A percentile compares a stretch with the other conserved stretches of the same genome.
Evolutionary conservation across 768 basidiomycete species (phyloP).

Genomic region (Pleurotus platypus): DNA sequence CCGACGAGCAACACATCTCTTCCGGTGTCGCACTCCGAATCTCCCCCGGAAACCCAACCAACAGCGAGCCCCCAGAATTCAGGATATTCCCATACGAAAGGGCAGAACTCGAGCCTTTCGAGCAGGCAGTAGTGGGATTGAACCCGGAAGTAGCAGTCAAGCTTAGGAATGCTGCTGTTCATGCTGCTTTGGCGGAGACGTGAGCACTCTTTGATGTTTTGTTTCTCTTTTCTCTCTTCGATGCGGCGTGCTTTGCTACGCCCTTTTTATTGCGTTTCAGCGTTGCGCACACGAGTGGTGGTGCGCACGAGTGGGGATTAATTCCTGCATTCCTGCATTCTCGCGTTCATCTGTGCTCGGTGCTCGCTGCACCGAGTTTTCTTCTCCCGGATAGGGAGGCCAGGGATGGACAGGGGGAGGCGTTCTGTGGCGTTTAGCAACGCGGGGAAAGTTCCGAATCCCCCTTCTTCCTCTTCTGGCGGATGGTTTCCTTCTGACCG

Average conservation of each 20-base stretch:
- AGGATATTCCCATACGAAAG: conserved; percentile 87
- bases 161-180: conserved; percentile 72
- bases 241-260: neutral
- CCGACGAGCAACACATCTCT: conserved; percentile 69
- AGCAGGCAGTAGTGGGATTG: conserved; percentile 62
- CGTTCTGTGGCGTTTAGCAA: too few species aligned
- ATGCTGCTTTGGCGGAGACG: conserved; percentile 72
- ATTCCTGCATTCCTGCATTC: too few species aligned
- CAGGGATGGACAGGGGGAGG: too few species aligned
- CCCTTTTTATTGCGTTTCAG: neutral
- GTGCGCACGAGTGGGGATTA: too few species aligned
- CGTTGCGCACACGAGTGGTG: too few species aligned
- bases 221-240: neutral
- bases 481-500: too few species aligned
- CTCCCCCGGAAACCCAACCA: conserved; percentile 28
- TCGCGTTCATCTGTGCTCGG: too few species aligned
- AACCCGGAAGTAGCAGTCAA: conserved; percentile 85
- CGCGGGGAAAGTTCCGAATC: too few species aligned
- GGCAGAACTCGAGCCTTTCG: conserved; percentile 67
- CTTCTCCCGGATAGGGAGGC: too few species aligned
- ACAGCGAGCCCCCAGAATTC: conserved; percentile 39
- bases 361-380: too few species aligned
- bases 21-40: conserved; percentile 67
- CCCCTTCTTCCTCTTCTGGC: too few species aligned
- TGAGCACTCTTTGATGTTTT: conserved; percentile 25